These are phyloP conservation scores for Candida sp. DNA, from an alignment of 1,139 yeast species.

Conservation along the genomic window DNA sequence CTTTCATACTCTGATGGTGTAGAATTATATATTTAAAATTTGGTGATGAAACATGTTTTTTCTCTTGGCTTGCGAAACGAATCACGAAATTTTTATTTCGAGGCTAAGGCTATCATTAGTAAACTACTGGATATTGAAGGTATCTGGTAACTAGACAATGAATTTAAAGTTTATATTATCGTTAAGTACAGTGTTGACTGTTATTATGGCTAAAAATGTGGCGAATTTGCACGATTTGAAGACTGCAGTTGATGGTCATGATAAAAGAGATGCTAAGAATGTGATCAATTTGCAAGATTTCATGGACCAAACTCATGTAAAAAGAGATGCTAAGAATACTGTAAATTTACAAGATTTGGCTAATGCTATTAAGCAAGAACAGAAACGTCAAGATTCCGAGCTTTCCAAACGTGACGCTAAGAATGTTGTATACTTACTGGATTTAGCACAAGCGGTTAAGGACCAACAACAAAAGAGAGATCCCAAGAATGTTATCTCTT, in stretches of 20 bases:
- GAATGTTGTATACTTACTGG: constrained; percentile 2
- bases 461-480: constrained; percentile 10
- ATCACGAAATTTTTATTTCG: background rate
- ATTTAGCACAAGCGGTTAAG: constrained; percentile 3
- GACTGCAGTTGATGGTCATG: constrained; percentile 1
- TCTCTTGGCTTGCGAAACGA: background rate
- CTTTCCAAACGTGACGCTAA: background rate
- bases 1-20: too few species aligned
- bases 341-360: constrained; percentile 9
- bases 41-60: too few species aligned
- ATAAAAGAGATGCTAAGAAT: constrained; percentile 17
- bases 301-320: constrained; percentile 6
- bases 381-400: constrained; percentile 11
- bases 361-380: background rate
- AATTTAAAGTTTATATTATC: constrained; percentile 4
- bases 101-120: too few species aligned
- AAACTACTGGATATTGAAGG: background rate
- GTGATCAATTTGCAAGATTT: constrained; percentile 14
- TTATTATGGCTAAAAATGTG: constrained; percentile 14
- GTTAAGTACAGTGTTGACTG: constrained; percentile 3
- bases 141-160: constrained; percentile 3
- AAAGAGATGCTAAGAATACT: constrained; percentile 19
- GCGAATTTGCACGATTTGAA: constrained; percentile 9
- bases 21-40: too few species aligned
- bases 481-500: constrained; percentile 20